Evolutionary conservation across 2,329 filamentous ascomycete genomes (phyloP), one percentile per base, ranked within the genome.

Genomic region (Colletotrichum spinosum): DNA sequence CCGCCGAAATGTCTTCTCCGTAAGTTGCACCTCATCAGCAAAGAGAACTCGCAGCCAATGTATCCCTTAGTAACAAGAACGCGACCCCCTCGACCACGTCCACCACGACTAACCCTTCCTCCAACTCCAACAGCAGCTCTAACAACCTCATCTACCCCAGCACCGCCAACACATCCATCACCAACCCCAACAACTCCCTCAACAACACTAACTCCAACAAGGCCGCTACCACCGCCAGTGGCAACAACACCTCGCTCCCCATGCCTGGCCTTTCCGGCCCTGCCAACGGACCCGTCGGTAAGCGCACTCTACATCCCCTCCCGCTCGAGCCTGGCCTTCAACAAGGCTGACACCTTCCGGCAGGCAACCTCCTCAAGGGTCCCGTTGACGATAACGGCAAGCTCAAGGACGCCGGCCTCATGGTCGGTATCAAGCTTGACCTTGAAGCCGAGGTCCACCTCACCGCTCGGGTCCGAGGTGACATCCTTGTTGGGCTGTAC

Each of bases 401-500:
- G 70, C 78, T 84, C 65, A 89, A 87, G 76, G 76, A 83, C 45
- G 84, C 87, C 5, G 86, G 85, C 2, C 79, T 89, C 48, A 80
- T 88, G 70, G 80, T 89, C 42, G 86, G 86, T 60, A 88, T 89
- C 78, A 89, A 89, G 79, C 78, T 89, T 46, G 87, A 89, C 72
- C 76, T 89, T 13, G 86, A 89, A 73, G 86, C 86, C 8, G 87
- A 89, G 73, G 84, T 89, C 45, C 86, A 89, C 72, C 75, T 89
- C 68, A 89, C 86, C 33, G 87, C 87, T 52, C 77, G 86, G 55
- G 80, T 89, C 66, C 80, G 85, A 51, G 86, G 87, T 80, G 87
- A 89, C 73, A 88, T 89, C 70, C 82, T 83, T 17, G 82, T 89
- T 68, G 86, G 85, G 50, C 75, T 88, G 70, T 88, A 87, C 74